Evolutionary conservation across 768 basidiomycete species (phyloP), one percentile per base, ranked within the genome.

Genomic region (Vishniacozyma victoriae): DNA sequence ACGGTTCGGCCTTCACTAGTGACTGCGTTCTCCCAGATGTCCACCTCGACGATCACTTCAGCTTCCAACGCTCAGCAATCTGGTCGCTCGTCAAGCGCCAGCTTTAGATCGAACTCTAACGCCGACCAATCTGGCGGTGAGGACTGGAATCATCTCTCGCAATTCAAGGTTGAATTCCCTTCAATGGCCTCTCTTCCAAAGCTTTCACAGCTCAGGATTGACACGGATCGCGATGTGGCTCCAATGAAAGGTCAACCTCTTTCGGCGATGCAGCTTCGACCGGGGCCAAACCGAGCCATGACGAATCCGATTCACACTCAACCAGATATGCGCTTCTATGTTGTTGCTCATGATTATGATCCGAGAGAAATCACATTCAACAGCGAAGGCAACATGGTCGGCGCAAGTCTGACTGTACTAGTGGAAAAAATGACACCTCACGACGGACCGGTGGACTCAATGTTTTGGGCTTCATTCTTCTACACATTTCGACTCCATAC

Each of bases 351-450:
- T 67, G 90, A 95, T 59, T 87, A 91, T 70, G 77, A 82, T 12
- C 73, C 81, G 4, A 81, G 85, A 27, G 92, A 99, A 63, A 85
- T 93, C 41, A 81, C 85, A 3, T 91, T 89, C 76, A 95, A 92
- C 68, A 78, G 78, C 37, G 91, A 97, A 12, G 92, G 91, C 2
- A 80, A 82, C 55, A 81, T 97, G 16, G 85, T 91, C 9, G 92
- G 90, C 19, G 95, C 90, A 2, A 90, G 89, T 3, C 76, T 99
- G 52, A 78, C 78, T 15, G 91, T 84, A 1, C 76, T 99, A 35
- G 85, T 97, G n/a, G 91, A 93, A 74, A 91, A 89, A 74, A 86
- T 97, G 84, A 93, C 93, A 16, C 90, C 92, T 4, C 88, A 95
- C 65, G 89, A 90, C 64, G 83, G 82, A 49, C 80, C 91, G 36